A percentile compares a stretch with the other conserved stretches of the same genome.
These are phyloP conservation scores for Ustilago vetiveriae DNA, from an alignment of 1,284 basidiomycete genomes.

Conservation along the genomic window DNA sequence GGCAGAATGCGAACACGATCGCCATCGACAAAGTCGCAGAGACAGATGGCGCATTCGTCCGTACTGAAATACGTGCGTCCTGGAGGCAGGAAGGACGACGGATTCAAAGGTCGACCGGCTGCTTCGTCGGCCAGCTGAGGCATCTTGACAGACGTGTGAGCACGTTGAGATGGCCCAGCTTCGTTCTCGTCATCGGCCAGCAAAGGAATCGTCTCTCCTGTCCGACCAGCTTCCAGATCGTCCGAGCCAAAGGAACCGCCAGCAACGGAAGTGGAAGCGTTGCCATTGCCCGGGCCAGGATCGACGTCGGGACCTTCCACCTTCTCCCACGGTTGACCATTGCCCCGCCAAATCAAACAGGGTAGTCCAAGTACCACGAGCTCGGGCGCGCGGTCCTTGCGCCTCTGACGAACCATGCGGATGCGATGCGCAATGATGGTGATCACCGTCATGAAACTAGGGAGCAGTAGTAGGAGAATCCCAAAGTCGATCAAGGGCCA, in stretches of 20 bases:
- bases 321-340: constrained; percentile 62
- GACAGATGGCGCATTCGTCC: constrained; percentile 65
- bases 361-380: constrained; percentile 58
- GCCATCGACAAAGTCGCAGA: constrained; percentile 63
- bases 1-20: constrained; percentile 63
- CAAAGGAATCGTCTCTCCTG: constrained; percentile 35
- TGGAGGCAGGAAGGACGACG: constrained; percentile 48
- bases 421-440: constrained; percentile 61
- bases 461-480: constrained; percentile 61
- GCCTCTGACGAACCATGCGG: constrained; percentile 51
- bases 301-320: constrained; percentile 50
- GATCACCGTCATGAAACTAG: constrained; percentile 61
- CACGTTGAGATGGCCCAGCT: constrained; percentile 41
- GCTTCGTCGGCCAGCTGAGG: not conserved
- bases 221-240: constrained; percentile 32
- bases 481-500: constrained; percentile 64
- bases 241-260: constrained; percentile 3
- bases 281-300: constrained; percentile 46
- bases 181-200: constrained; percentile 43
- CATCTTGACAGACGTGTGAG: constrained; percentile 21
- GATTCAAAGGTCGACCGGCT: constrained; percentile 10
- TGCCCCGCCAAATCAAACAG: constrained; percentile 61
- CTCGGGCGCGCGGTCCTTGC: constrained; percentile 63
- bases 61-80: constrained; percentile 57
- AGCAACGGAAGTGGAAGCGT: not conserved